Evolutionary conservation across 805 yeast genomes (phyloP).

Genomic region (Hanseniaspora singularis): DNA sequence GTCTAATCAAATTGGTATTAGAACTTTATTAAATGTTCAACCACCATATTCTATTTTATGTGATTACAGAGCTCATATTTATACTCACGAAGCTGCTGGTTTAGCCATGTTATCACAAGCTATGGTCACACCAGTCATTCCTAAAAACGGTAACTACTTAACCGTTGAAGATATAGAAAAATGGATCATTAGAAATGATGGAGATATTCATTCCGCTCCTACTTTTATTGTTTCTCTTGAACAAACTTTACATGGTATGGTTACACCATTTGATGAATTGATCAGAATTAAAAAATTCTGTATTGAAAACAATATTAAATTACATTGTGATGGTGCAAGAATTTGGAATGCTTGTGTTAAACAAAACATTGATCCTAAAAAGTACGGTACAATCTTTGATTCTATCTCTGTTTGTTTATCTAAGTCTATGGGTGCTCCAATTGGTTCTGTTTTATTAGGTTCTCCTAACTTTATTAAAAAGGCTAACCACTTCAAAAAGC

Average conservation of each 20-base stretch:
- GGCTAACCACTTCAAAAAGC: constrained; percentile 80
- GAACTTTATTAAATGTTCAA: constrained; percentile 67
- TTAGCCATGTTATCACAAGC: constrained; percentile 81
- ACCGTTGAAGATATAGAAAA: constrained; percentile 68
- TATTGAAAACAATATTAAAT: constrained; percentile 39
- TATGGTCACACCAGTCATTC: constrained; percentile 74
- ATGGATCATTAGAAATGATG: constrained; percentile 56
- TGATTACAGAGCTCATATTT: constrained; percentile 78
- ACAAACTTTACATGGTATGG: constrained; percentile 75
- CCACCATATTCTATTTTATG: constrained; percentile 70
- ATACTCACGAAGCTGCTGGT: constrained; percentile 80
- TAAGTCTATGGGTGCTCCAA: constrained; percentile 85
- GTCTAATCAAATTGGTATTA: constrained; percentile 75
- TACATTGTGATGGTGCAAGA: constrained; percentile 94
- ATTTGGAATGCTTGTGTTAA: constrained; percentile 80
- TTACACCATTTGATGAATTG: constrained; percentile 71
- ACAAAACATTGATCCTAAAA: constrained; percentile 46
- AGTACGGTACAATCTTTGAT: constrained; percentile 64
- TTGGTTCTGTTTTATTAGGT: constrained; percentile 81
- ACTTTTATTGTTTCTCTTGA: constrained; percentile 75
- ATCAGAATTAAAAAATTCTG: constrained; percentile 61
- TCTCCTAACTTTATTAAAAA: constrained; percentile 43
- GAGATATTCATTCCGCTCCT: constrained; percentile 80
- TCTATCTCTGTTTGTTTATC: constrained; percentile 83
- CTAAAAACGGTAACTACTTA: constrained; percentile 61